Evolutionary conservation across 345 rosid species (phyloP).

Genomic region (Rhodamnia argentea): DNA sequence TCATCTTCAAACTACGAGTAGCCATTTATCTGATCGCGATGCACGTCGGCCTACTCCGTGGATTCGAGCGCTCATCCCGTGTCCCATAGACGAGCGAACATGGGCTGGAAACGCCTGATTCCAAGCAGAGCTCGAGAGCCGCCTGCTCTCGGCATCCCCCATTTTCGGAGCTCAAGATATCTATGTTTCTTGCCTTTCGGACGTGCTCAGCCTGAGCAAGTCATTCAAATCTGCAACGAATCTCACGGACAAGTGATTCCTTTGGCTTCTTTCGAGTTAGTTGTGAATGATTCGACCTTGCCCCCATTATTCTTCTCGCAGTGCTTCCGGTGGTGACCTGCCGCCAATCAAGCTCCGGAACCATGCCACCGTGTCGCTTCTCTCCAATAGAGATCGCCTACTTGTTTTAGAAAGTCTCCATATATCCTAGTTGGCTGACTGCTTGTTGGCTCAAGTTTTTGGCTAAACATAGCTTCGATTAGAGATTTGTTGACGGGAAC

Average conservation of each 20-base stretch:
- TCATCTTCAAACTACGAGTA: background rate
- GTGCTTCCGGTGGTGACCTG: background rate
- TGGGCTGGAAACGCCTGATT: background rate
- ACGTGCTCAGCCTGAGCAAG: background rate
- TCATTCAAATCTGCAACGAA: background rate
- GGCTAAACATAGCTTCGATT: background rate
- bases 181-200: background rate
- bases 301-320: background rate
- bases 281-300: background rate
- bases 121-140: background rate
- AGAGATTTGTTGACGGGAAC: fast-evolving
- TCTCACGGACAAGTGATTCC: background rate
- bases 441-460: background rate
- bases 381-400: background rate
- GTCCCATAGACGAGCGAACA: background rate
- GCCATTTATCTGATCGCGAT: background rate
- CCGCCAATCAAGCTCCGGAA: background rate
- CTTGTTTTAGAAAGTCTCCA: background rate
- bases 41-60: background rate
- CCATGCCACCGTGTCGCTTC: background rate
- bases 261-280: background rate
- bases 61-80: background rate
- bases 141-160: background rate
- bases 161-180: background rate
- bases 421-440: no score